Evolutionary conservation across 129 eudicot species (phyloP).

Genomic region (Tagetes patula): DNA sequence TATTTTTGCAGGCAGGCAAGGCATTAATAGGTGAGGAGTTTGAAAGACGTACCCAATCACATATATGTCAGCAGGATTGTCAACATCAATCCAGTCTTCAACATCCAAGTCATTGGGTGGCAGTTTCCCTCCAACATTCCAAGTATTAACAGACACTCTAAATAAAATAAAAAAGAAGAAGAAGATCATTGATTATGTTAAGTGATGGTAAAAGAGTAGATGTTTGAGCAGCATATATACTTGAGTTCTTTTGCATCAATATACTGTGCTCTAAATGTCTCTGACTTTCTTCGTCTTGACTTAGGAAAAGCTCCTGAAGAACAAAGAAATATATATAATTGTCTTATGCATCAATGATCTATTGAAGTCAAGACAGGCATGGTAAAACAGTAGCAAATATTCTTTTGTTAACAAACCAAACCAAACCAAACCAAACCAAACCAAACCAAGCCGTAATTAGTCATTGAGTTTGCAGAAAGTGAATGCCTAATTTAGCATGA

Average conservation of each 20-base stretch:
- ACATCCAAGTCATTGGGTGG: slow-evolving; percentile 85
- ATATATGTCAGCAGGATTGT: slow-evolving; percentile 85
- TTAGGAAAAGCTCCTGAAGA: slow-evolving; percentile 59
- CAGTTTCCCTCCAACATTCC: slow-evolving; percentile 87
- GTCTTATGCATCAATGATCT: neutral
- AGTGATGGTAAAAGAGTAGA: neutral
- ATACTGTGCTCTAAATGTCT: slow-evolving; percentile 92
- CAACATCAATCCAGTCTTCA: slow-evolving; percentile 61
- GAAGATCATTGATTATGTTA: neutral
- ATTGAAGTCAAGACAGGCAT: no score
- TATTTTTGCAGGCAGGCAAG: no score
- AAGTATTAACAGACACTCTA: slow-evolving; percentile 82
- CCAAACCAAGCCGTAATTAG: no score
- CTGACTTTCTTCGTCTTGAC: slow-evolving; percentile 86
- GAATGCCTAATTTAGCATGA: no score
- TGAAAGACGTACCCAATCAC: slow-evolving; percentile 70
- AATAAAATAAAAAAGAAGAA: slow-evolving; percentile 17
- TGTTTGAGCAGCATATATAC: slow-evolving; percentile 26
- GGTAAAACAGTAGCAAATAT: no score
- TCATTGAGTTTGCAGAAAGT: no score
- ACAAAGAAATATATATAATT: slow-evolving; percentile 16
- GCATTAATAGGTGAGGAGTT: neutral
- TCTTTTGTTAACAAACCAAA: no score
- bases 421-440: no score
- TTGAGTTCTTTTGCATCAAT: slow-evolving; percentile 77